phyloP scores from a whole-genome alignment of 352 stramenopile species.

The Phytophthora boehmeriae region DNA sequence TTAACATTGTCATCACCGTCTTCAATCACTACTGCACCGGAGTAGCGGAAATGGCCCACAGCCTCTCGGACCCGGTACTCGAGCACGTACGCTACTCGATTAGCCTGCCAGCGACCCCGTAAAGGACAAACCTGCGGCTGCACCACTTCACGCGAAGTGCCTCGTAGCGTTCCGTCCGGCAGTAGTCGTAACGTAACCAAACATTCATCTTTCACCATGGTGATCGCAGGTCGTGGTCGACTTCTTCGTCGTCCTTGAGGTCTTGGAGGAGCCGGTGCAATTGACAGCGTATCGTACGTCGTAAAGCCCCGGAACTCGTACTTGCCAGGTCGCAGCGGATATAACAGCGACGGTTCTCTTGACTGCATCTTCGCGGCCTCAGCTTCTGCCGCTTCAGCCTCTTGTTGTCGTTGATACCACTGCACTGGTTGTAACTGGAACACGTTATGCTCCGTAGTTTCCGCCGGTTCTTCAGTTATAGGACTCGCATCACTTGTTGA shows the following conservation, averaged over 20 bases:
- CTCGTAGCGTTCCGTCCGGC: conserved; percentile 52
- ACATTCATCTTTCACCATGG: conserved; percentile 54
- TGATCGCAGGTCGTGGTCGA: conserved; percentile 12
- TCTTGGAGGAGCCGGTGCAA: conserved; percentile 5
- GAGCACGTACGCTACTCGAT: conserved; percentile 62
- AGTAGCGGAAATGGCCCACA: conserved; percentile 68
- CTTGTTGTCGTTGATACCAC: conserved; percentile 28
- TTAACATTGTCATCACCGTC: conserved; percentile 7
- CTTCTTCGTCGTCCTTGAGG: conserved; percentile 17
- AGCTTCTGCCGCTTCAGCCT: conserved; percentile 16
- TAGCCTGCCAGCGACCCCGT: conserved; percentile 54
- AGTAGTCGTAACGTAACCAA: conserved; percentile 68
- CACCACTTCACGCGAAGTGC: conserved; percentile 62
- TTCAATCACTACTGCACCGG: conserved; percentile 44
- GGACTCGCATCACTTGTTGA: conserved; percentile 15
- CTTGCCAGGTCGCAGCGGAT: conserved; percentile 57
- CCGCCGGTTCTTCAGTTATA: background rate
- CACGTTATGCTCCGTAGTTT: conserved; percentile 14
- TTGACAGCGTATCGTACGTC: conserved; percentile 35
- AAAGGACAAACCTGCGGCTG: conserved; percentile 65
- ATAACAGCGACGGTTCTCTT: conserved; percentile 37
- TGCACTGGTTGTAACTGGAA: conserved; percentile 38
- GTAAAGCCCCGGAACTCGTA: conserved; percentile 75
- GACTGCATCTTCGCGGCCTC: conserved; percentile 18
- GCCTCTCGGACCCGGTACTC: conserved; percentile 73